Base-by-base conservation (phyloP, 2,329 filamentous ascomycete genomes). In the Aschersonia sp. region DNA sequence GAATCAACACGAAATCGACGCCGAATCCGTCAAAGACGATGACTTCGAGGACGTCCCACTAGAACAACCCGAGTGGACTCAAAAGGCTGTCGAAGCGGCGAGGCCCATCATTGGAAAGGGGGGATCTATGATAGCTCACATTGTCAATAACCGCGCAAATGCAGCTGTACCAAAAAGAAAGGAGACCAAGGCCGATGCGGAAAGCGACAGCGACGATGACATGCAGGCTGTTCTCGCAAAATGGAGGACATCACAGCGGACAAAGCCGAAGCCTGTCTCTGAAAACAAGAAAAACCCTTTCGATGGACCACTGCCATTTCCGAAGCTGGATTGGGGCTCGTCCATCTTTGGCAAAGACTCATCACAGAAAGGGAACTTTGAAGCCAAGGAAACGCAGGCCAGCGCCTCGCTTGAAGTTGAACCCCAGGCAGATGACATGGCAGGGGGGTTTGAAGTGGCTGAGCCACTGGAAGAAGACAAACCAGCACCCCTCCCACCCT, bases 221-320 rank as follows among this genome's bases (percentile, higher is more conserved):
- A 70, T 96, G 45, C 78, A 86, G 59, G 74, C 85, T 32, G 82
- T 87, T 1, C 64, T 96, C 45, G 80, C 82, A 7, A 83, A 82
- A 52, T 84, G 85, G 28, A 80, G 83, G 50, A 77, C 75, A 54
- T 57, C 73, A 50, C 77, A 79, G 58, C 73, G 72, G 41, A 53
- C 61, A 3, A 59, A 62, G 42, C 61, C 62, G 20, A 67, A 63
- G 42, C 61, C 62, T 2, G 57, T 67, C 3, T 58, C 64, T n/a
- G 61, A 73, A 7, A 80, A 77, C 45, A 70, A 74, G 38, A 78
- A 76, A 53, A 78, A 80, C 55, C 72, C 78, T 0, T 79, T 94
- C 58, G 78, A 78, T 53, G 91, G 91, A 0, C 88, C 89, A 0
- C 65, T 98, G 4, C 92, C 92, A 0, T 98, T 98, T 58, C 89